phyloP scores from a whole-genome alignment of 2,329 filamentous ascomycete genomes.

The Botrytis fabae region DNA sequence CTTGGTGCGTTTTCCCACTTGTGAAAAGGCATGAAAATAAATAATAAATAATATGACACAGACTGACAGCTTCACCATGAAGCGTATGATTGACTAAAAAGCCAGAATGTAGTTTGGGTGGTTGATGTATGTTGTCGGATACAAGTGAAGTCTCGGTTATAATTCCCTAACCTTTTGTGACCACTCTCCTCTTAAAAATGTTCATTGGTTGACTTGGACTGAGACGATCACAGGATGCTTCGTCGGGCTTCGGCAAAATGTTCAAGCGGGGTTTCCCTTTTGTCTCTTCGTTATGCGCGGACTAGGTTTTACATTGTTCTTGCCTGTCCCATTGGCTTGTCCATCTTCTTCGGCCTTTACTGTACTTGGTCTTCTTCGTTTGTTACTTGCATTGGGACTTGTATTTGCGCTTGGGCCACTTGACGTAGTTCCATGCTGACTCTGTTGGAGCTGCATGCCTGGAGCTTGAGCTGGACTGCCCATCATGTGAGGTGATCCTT shows the following conservation, averaged over 20 bases:
- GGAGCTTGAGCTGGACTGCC: slow-evolving; percentile 62
- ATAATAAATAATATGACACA: slow-evolving; percentile 7
- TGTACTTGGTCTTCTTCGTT: slow-evolving; percentile 44
- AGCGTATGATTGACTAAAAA: background rate
- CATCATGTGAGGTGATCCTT: slow-evolving; percentile 58
- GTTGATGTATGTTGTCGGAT: slow-evolving; percentile 2
- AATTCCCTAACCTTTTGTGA: background rate
- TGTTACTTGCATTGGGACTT: slow-evolving; percentile 43
- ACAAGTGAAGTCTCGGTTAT: background rate
- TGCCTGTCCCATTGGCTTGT: slow-evolving; percentile 38
- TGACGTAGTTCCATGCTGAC: slow-evolving; percentile 66
- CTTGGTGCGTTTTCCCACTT: slow-evolving; percentile 7
- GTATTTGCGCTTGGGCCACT: slow-evolving; percentile 68
- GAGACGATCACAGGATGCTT: background rate
- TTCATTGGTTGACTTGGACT: background rate
- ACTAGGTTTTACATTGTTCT: slow-evolving; percentile 44
- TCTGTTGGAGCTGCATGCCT: slow-evolving; percentile 66
- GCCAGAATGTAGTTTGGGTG: background rate
- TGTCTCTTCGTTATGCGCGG: slow-evolving; percentile 45
- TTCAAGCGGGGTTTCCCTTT: slow-evolving; percentile 38
- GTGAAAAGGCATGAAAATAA: slow-evolving; percentile 12
- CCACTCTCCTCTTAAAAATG: background rate
- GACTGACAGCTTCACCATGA: slow-evolving; percentile 10
- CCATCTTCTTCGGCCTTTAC: slow-evolving; percentile 43
- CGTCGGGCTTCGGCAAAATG: no score